Percentiles rank a stretch among this genome's conserved stretches.
Evolutionary conservation across 2,329 filamentous ascomycete genomes (phyloP).

Genomic region (Trichoderma brevicompactum): DNA sequence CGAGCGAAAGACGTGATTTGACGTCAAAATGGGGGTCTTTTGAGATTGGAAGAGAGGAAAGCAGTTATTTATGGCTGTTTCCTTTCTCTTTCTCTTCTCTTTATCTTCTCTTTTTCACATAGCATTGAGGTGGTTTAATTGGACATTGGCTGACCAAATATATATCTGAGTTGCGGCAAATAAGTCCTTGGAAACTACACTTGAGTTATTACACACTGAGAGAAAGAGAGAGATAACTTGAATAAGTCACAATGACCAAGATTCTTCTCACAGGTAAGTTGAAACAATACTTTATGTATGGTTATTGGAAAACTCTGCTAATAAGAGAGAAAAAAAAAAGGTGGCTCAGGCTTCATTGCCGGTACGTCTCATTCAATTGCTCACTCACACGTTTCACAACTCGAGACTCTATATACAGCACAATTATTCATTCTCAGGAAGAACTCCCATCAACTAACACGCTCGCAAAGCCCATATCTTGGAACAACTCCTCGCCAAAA

Average conservation of each 20-base stretch:
- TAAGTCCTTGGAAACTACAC: too few relatives aligned
- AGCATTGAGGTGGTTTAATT: too few relatives aligned
- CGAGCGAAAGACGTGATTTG: constrained; percentile 8
- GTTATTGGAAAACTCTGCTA: not conserved
- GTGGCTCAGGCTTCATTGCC: constrained; percentile 45
- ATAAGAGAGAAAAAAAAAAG: constrained; percentile 28
- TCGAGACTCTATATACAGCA: not conserved
- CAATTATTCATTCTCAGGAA: not conserved
- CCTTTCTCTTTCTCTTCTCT: not conserved
- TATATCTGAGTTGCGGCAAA: too few relatives aligned
- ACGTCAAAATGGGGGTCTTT: not conserved
- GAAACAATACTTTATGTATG: not conserved
- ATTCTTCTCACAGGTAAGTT: constrained; percentile 40
- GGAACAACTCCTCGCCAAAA: constrained; percentile 55
- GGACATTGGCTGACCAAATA: too few relatives aligned
- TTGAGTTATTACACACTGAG: too few relatives aligned
- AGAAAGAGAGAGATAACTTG: not conserved
- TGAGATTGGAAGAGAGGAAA: not conserved
- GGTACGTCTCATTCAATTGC: constrained; percentile 33
- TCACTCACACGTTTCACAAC: not conserved
- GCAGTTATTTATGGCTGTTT: not conserved
- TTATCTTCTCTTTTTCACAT: not conserved
- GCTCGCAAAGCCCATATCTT: constrained; percentile 54
- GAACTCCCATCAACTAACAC: not conserved
- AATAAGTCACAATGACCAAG: constrained; percentile 36